A percentile compares a stretch with the other conserved stretches of the same genome.
Conservation (phyloP, 192 early-diverging fungal genomes). For the Funneliformis mosseae region DNA sequence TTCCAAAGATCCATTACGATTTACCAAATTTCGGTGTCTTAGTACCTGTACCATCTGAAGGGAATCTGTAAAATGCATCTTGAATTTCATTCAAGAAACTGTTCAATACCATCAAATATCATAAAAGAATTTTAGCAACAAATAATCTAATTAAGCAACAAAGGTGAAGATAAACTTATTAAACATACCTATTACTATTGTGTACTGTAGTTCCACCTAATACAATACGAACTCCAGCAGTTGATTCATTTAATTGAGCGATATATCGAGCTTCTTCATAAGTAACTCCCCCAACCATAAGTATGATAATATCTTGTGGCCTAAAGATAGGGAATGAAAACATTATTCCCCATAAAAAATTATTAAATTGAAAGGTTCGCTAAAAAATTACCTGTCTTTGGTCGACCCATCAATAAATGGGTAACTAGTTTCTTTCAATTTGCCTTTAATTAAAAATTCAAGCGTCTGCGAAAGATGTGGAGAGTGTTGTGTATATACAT, state of each 20-base stretch:
- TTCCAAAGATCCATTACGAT: neutral
- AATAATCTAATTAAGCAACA: neutral
- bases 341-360: no score
- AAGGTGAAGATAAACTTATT: neutral
- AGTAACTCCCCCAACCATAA: constrained; percentile 95
- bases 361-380: no score
- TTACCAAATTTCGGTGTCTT: constrained; percentile 10
- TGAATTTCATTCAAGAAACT: constrained; percentile 37
- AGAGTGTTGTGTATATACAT: constrained; percentile 96
- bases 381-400: constrained; percentile 51
- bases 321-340: constrained; percentile 40
- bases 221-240: constrained; percentile 77
- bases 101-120: neutral
- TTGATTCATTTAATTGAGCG: constrained; percentile 77
- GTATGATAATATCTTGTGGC: constrained; percentile 94
- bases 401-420: constrained; percentile 74
- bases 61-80: constrained; percentile 31
- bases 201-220: constrained; percentile 93
- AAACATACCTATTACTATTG: constrained; percentile 67
- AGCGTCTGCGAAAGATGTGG: constrained; percentile 83
- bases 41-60: neutral
- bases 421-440: constrained; percentile 72
- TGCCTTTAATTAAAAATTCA: constrained; percentile 78
- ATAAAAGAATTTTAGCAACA: neutral
- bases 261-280: constrained; percentile 91